phyloP scores from a whole-genome alignment of 768 basidiomycete species.

The Collybia sordida region DNA sequence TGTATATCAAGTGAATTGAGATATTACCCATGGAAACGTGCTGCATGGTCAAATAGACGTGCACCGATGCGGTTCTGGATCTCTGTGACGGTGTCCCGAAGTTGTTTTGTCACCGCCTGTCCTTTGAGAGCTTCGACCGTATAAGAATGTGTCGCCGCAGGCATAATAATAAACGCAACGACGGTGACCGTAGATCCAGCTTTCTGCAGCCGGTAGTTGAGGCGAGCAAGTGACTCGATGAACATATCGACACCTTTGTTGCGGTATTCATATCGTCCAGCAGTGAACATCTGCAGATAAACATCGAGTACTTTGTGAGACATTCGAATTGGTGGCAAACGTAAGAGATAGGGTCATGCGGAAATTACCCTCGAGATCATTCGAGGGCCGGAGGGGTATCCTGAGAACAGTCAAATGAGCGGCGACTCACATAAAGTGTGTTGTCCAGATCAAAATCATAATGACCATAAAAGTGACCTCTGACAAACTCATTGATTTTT shows the following conservation, averaged over 20 bases:
- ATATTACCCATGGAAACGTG: constrained; percentile 84
- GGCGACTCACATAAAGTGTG: constrained; percentile 69
- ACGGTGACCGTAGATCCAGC: constrained; percentile 76
- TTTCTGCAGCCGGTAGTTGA: constrained; percentile 55
- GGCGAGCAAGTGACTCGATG: constrained; percentile 91
- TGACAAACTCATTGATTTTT: constrained; percentile 98
- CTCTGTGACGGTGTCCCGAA: constrained; percentile 93
- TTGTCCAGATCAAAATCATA: constrained; percentile 96
- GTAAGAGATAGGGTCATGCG: too few species aligned
- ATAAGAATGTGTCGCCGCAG: constrained; percentile 93
- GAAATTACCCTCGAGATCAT: too few species aligned
- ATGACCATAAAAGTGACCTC: constrained; percentile 98
- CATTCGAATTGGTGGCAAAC: constrained; percentile 7
- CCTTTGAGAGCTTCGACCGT: constrained; percentile 95
- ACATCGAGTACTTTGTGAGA: neutral
- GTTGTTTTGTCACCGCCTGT: constrained; percentile 96
- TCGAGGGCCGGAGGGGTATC: too few species aligned
- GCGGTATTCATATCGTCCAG: constrained; percentile 98
- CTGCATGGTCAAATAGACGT: constrained; percentile 91
- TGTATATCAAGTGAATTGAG: neutral
- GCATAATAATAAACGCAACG: constrained; percentile 99
- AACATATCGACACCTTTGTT: constrained; percentile 99
- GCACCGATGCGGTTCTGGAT: constrained; percentile 93
- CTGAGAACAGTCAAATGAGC: neutral
- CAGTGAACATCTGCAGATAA: constrained; percentile 83